These are phyloP conservation scores for Vachellia pachyceras DNA, from an alignment of 306 rosid species.

Conservation along the genomic window DNA sequence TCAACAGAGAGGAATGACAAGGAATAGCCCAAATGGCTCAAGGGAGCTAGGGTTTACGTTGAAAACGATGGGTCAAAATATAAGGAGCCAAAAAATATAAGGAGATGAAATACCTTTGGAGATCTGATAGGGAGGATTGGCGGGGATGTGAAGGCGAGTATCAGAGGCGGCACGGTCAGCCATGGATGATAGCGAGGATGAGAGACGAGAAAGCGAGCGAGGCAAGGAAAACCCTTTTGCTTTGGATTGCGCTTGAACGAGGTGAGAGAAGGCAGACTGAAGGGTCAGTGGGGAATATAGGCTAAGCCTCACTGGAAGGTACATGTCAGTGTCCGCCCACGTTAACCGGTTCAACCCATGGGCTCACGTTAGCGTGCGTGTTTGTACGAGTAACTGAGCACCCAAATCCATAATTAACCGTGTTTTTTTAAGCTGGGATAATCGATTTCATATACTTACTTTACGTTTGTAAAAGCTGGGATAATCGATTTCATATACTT, in stretches of 20 bases:
- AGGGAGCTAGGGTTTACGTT: conserved; percentile 51
- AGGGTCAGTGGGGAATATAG: conserved; percentile 41
- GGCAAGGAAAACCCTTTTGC: conserved; percentile 52
- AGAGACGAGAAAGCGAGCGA: conserved; percentile 35
- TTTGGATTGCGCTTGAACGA: conserved; percentile 49
- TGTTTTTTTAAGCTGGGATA: no score
- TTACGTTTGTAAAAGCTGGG: no score
- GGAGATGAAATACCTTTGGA: conserved; percentile 67
- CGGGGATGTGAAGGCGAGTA: conserved; percentile 64
- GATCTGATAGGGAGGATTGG: conserved; percentile 73
- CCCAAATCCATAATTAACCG: no score
- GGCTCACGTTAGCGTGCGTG: conserved; percentile 47
- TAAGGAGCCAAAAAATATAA: not conserved
- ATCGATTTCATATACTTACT: no score
- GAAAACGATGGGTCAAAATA: not conserved
- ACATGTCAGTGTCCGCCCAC: conserved; percentile 43
- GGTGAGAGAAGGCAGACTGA: conserved; percentile 18
- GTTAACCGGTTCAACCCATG: conserved; percentile 29
- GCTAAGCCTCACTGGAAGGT: conserved; percentile 36
- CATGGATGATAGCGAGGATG: conserved; percentile 70
- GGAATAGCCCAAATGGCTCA: not conserved
- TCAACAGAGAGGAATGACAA: not conserved
- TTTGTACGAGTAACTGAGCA: no score
- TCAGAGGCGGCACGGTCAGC: conserved; percentile 66
- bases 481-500: no score